phyloP scores from a whole-genome alignment of 1,284 basidiomycete species.

The Pholiota adiposa region DNA sequence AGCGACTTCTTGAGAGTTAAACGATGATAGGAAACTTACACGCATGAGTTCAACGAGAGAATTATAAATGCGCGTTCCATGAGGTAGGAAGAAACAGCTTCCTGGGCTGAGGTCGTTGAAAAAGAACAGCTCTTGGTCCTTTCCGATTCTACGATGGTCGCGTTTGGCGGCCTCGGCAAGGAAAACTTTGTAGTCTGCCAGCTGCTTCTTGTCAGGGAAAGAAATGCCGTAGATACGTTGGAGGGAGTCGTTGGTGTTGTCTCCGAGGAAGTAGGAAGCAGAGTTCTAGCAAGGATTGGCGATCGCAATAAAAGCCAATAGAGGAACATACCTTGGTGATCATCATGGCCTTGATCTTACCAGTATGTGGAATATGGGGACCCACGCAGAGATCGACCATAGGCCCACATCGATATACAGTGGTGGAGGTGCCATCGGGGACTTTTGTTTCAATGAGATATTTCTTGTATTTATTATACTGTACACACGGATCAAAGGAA shows the following conservation, averaged over 20 bases:
- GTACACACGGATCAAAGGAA: slow-evolving; percentile 6
- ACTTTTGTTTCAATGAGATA: slow-evolving; percentile 97
- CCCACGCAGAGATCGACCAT: slow-evolving; percentile 98
- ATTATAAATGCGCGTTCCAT: slow-evolving; percentile 98
- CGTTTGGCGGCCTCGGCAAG: slow-evolving; percentile 96
- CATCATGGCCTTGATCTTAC: slow-evolving; percentile 96
- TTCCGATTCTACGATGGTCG: slow-evolving; percentile 96
- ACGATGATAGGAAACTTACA: slow-evolving; percentile 48
- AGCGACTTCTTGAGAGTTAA: neutral
- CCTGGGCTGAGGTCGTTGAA: slow-evolving; percentile 98
- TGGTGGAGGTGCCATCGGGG: slow-evolving; percentile 95
- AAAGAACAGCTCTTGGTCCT: slow-evolving; percentile 98
- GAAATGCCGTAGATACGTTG: slow-evolving; percentile 99
- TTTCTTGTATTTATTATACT: slow-evolving; percentile 99
- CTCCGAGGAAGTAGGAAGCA: slow-evolving; percentile 97
- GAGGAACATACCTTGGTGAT: slow-evolving; percentile 75
- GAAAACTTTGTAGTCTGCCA: slow-evolving; percentile 96
- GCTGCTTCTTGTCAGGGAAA: slow-evolving; percentile 97
- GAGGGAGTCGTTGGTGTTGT: slow-evolving; percentile 92
- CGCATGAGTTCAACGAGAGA: slow-evolving; percentile 90
- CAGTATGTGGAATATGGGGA: slow-evolving; percentile 97
- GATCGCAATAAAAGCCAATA: neutral
- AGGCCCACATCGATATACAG: slow-evolving; percentile 98
- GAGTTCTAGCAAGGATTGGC: slow-evolving; percentile 69
- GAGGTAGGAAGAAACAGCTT: slow-evolving; percentile 96